A percentile compares a stretch with the other conserved stretches of the same genome.
phyloP scores from a whole-genome alignment of 1,284 basidiomycete genomes.

The Pseudomicrostroma phylloplanum region DNA sequence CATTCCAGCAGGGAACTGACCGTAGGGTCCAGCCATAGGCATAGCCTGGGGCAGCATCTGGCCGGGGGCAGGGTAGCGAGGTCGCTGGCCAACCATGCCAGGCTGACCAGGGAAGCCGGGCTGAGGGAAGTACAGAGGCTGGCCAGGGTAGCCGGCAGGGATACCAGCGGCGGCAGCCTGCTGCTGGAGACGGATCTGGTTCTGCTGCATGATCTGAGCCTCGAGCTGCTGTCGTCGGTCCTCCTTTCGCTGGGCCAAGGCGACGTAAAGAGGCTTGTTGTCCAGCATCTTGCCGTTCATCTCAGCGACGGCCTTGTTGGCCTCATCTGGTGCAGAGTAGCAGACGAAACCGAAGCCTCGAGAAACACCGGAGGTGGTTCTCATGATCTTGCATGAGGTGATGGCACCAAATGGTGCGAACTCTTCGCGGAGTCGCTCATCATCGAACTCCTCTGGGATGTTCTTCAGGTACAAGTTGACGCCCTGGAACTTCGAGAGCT shows the following conservation, averaged over 20 bases:
- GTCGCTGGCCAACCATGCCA: constrained; percentile 41
- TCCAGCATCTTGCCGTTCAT: constrained; percentile 99
- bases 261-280: constrained; percentile 96
- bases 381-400: constrained; percentile 99
- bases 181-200: constrained; percentile 51
- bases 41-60: constrained; percentile 51
- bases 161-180: constrained; percentile 45
- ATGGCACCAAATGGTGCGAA: constrained; percentile 96
- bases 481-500: constrained; percentile 94
- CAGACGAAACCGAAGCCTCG: constrained; percentile 99
- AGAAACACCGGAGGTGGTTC: constrained; percentile 68
- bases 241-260: constrained; percentile 95
- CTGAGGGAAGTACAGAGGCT: constrained; percentile 50
- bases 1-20: constrained; percentile 45
- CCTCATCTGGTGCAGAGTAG: constrained; percentile 96
- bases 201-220: constrained; percentile 62
- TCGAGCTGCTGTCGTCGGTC: constrained; percentile 97
- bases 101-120: constrained; percentile 44
- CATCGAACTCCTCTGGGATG: constrained; percentile 52
- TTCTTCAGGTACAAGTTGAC: constrained; percentile 99
- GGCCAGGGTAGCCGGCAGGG: constrained; percentile 45
- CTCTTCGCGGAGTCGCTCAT: constrained; percentile 55
- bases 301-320: constrained; percentile 97
- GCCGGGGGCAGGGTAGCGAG: constrained; percentile 42
- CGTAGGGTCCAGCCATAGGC: constrained; percentile 40